Percentiles rank a stretch among this genome's conserved stretches.
Evolutionary conservation across 129 eudicot genomes (phyloP).

Genomic region (Calendula officinalis): DNA sequence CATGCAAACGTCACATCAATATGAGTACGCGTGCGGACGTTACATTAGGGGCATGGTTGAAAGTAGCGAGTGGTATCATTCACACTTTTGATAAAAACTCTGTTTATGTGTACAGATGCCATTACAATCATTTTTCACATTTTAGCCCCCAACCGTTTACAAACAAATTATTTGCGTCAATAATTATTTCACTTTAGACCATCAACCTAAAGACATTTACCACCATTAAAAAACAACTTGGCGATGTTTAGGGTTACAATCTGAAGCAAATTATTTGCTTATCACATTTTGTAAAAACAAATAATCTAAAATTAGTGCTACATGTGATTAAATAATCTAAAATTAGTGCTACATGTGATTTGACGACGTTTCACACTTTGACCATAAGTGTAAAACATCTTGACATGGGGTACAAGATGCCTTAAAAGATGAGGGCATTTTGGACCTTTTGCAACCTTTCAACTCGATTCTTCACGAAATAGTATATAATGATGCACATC

Average conservation of each 20-base stretch:
- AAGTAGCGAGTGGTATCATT: conserved; percentile 23
- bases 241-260: too few species aligned
- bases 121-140: conserved; percentile 28
- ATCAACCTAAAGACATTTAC: too few species aligned
- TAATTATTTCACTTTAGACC: too few species aligned
- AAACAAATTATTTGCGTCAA: too few species aligned
- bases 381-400: not conserved
- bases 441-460: not conserved
- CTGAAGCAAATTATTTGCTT: too few species aligned
- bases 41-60: conserved; percentile 29
- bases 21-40: conserved; percentile 30
- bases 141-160: too few species aligned
- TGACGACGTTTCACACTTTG: not conserved
- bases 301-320: too few species aligned
- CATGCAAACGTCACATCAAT: conserved; percentile 29
- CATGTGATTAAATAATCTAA: too few species aligned
- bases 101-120: conserved; percentile 12
- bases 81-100: conserved; percentile 24
- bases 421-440: not conserved
- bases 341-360: too few species aligned
- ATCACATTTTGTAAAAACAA: too few species aligned
- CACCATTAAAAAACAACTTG: too few species aligned
- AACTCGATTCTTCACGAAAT: not conserved
- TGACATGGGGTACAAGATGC: too few species aligned
- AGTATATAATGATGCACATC: conserved; percentile 1